Evolutionary conservation across 805 yeast species (phyloP).

Genomic region (Ascoidea tarda): DNA sequence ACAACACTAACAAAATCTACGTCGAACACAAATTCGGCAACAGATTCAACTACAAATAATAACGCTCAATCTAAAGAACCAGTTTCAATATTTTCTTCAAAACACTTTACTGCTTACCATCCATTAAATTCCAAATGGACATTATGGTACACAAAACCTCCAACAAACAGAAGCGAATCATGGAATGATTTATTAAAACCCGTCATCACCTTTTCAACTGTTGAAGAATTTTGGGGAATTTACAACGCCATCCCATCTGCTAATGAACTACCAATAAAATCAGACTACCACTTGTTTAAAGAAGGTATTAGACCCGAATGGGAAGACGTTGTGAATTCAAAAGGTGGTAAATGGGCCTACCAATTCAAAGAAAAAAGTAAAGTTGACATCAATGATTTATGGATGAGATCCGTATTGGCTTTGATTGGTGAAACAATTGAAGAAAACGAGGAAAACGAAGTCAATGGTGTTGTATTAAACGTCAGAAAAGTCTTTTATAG

Average conservation of each 20-base stretch:
- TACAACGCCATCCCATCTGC: conserved; percentile 89
- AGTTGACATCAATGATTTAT: conserved; percentile 67
- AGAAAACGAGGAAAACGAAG: conserved; percentile 57
- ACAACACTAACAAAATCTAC: not conserved
- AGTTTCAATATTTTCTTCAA: conserved; percentile 5
- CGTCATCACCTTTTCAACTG: conserved; percentile 83
- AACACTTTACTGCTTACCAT: conserved; percentile 66
- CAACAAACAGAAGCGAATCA: conserved; percentile 59
- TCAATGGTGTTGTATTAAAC: conserved; percentile 87
- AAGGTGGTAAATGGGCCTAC: conserved; percentile 93
- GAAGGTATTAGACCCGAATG: conserved; percentile 95
- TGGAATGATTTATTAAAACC: conserved; percentile 92
- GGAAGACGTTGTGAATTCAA: conserved; percentile 81
- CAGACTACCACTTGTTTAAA: conserved; percentile 92
- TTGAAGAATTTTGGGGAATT: conserved; percentile 98
- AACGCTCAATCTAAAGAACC: conserved; percentile 1
- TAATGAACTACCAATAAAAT: conserved; percentile 75
- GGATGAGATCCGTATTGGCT: conserved; percentile 82
- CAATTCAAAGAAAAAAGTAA: conserved; percentile 48
- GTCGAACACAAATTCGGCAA: no score
- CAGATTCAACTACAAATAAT: no score
- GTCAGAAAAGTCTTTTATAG: conserved; percentile 72
- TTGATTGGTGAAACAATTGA: conserved; percentile 93
- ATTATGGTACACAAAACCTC: conserved; percentile 94
- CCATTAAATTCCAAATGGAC: conserved; percentile 91